phyloP scores from a whole-genome alignment of 108 stramenopile species.

The Cyclotella kingstonii region DNA sequence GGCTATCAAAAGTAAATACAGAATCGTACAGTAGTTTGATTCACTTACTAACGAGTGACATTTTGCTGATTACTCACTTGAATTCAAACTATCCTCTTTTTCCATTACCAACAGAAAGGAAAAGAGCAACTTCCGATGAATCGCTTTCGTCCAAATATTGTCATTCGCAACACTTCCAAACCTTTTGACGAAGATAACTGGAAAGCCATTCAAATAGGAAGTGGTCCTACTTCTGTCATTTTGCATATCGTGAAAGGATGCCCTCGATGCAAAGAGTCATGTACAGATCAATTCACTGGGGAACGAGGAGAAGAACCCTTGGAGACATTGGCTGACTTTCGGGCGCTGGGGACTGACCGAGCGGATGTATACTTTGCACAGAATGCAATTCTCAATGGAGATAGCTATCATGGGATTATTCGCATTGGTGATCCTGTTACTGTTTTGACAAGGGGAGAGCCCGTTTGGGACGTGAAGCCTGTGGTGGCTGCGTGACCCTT shows the following conservation, averaged over 20 bases:
- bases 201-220: conserved; percentile 79
- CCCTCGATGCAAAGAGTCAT: conserved; percentile 84
- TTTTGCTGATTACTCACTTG: background rate
- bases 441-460: conserved; percentile 42
- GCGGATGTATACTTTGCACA: conserved; percentile 83
- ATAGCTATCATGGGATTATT: conserved; percentile 19
- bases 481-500: conserved; percentile 34
- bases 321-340: conserved; percentile 65
- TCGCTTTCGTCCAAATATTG: conserved; percentile 86
- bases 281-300: conserved; percentile 80
- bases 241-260: conserved; percentile 82
- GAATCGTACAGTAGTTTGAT: too few relatives aligned
- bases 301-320: conserved; percentile 64
- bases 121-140: conserved; percentile 65
- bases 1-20: too few relatives aligned
- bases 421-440: conserved; percentile 46
- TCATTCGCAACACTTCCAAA: conserved; percentile 47
- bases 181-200: conserved; percentile 86
- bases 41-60: background rate
- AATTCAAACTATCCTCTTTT: background rate
- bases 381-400: conserved; percentile 57
- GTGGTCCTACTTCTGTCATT: conserved; percentile 33
- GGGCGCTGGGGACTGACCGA: conserved; percentile 42
- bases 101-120: conserved; percentile 25
- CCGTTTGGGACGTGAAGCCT: conserved; percentile 45